Evolutionary conservation across 129 eudicot genomes (phyloP).

Genomic region (Dittrichia graveolens): DNA sequence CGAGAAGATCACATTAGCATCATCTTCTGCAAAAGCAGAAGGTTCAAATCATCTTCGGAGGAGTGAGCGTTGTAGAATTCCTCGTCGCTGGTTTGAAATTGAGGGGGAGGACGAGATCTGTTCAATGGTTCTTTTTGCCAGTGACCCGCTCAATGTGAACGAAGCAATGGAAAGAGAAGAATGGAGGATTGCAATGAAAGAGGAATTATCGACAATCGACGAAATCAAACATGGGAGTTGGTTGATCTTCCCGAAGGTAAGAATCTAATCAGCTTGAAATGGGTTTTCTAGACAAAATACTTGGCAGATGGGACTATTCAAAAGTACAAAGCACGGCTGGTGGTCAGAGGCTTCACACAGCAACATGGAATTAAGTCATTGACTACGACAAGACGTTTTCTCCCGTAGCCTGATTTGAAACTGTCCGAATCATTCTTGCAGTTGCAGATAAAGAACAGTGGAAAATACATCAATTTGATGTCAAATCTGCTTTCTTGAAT

Average conservation of each 20-base stretch:
- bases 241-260: not conserved
- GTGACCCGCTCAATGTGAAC: too few species aligned
- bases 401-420: not conserved
- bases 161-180: slow-evolving; percentile 10
- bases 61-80: too few species aligned
- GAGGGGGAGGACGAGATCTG: too few species aligned
- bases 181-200: slow-evolving; percentile 16
- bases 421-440: not conserved
- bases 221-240: slow-evolving; percentile 14
- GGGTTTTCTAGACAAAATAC: not conserved
- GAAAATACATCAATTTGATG: too few species aligned
- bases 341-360: slow-evolving; percentile 19
- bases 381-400: not conserved
- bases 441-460: slow-evolving; percentile 5
- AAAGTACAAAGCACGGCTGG: slow-evolving; percentile 11
- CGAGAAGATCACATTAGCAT: too few species aligned
- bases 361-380: not conserved
- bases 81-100: too few species aligned
- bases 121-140: too few species aligned
- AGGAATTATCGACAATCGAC: slow-evolving; percentile 1
- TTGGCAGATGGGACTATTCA: slow-evolving; percentile 2
- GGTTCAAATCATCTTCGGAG: too few species aligned
- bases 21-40: too few species aligned
- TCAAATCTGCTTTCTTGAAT: too few species aligned
- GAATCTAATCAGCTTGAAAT: not conserved